phyloP scores from a whole-genome alignment of 495 filamentous ascomycete species.

The Platismatia glauca region DNA sequence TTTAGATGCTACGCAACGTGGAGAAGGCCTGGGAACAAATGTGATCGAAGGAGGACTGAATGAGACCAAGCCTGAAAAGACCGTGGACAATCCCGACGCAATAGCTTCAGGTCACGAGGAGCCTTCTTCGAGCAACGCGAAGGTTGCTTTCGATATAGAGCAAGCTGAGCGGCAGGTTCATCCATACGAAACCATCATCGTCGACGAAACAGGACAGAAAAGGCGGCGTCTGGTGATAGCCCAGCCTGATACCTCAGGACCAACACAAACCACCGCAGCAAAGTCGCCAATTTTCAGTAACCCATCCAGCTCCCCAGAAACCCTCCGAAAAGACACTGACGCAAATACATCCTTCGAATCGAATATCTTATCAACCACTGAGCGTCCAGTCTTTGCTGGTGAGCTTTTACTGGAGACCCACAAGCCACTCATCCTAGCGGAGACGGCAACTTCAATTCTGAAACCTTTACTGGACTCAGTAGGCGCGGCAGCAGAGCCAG shows the following conservation, averaged over 20 bases:
- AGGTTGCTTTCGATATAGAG: background rate
- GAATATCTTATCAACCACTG: background rate
- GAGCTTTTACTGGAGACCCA: background rate
- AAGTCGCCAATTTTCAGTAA: background rate
- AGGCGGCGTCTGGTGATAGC: slow-evolving; percentile 29
- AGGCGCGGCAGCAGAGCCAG: background rate
- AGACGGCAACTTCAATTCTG: background rate
- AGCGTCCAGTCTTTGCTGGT: background rate
- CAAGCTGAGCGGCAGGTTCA: background rate
- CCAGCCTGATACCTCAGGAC: background rate
- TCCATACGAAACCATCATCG: slow-evolving; percentile 24
- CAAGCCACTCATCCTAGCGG: background rate
- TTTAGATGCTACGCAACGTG: background rate
- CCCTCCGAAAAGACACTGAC: background rate
- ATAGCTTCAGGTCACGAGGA: background rate
- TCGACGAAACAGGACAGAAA: slow-evolving; percentile 35
- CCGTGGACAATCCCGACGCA: background rate
- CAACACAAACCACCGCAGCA: background rate
- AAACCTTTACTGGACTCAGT: background rate
- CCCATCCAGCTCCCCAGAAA: background rate
- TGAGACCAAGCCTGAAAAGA: background rate
- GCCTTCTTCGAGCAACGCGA: background rate
- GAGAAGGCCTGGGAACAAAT: background rate
- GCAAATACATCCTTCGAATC: background rate
- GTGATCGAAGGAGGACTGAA: background rate